Conservation (phyloP, 495 filamentous ascomycete species). For the Patellaria atrata region DNA sequence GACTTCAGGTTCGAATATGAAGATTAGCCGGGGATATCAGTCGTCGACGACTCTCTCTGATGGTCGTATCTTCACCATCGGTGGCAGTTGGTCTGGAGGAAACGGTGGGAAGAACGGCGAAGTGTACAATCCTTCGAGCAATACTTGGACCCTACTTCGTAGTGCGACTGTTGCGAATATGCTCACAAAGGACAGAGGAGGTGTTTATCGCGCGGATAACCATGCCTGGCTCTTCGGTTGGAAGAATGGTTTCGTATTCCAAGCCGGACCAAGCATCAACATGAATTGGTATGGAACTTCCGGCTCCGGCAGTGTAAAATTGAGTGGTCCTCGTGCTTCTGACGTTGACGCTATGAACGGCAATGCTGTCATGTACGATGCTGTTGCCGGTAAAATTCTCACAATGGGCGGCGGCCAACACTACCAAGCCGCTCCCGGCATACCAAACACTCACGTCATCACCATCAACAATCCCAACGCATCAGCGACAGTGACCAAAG, state of each 20-base stretch:
- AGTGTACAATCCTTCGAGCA: constrained; percentile 32
- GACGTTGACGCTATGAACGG: constrained; percentile 40
- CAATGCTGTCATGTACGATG: constrained; percentile 43
- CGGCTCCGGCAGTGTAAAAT: constrained; percentile 26
- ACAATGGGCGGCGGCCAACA: constrained; percentile 35
- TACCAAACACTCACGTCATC: constrained; percentile 34
- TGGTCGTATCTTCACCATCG: constrained; percentile 45
- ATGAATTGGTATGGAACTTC: constrained; percentile 46
- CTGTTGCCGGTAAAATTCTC: constrained; percentile 39
- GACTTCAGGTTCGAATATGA: constrained; percentile 28
- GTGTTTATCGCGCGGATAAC: constrained; percentile 37
- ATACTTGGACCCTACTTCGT: constrained; percentile 28
- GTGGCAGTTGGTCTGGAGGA: constrained; percentile 41
- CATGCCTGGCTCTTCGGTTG: constrained; percentile 50
- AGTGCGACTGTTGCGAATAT: constrained; percentile 32
- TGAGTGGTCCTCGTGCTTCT: constrained; percentile 25
- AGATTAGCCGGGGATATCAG: constrained; percentile 43
- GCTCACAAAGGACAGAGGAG: constrained; percentile 35
- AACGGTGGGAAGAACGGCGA: constrained; percentile 40
- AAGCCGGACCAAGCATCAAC: constrained; percentile 38
- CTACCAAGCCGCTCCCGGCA: constrained; percentile 31
- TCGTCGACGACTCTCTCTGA: constrained; percentile 36
- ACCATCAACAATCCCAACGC: constrained; percentile 28
- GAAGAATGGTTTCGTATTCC: constrained; percentile 40
- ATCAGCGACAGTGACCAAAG: constrained; percentile 18